A percentile compares a stretch with the other conserved stretches of the same genome.
phyloP scores from a whole-genome alignment of 352 stramenopile genomes.

The Phytophthora pinifolia region DNA sequence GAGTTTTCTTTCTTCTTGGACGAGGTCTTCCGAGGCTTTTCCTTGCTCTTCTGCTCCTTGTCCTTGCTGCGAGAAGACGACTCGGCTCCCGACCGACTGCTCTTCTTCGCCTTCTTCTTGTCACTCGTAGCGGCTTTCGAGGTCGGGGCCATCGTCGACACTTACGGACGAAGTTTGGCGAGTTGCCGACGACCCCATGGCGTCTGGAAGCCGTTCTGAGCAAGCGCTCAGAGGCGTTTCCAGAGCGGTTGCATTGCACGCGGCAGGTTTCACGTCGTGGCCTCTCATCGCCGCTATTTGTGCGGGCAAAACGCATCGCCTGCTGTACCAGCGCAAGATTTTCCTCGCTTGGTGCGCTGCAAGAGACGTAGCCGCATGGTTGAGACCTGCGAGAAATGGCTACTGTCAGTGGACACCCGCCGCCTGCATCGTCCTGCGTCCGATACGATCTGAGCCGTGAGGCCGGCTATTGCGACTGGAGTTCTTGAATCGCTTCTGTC shows the following conservation, averaged over 20 bases:
- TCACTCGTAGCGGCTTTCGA: slow-evolving; percentile 13
- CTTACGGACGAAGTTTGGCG: neutral
- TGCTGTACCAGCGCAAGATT: too few relatives aligned
- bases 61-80: slow-evolving; percentile 22
- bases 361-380: too few relatives aligned
- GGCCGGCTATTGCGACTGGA: neutral
- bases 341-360: too few relatives aligned
- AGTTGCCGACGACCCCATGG: neutral
- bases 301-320: too few relatives aligned
- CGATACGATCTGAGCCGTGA: neutral
- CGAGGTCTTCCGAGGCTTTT: slow-evolving; percentile 34
- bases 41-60: slow-evolving; percentile 36
- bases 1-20: slow-evolving; percentile 13
- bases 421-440: neutral
- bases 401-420: too few relatives aligned
- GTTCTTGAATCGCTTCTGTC: too few relatives aligned
- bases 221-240: neutral
- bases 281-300: too few relatives aligned
- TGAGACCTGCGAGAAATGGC: too few relatives aligned
- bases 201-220: neutral
- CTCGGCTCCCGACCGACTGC: slow-evolving; percentile 12
- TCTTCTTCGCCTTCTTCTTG: slow-evolving; percentile 36
- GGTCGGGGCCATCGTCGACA: slow-evolving; percentile 14
- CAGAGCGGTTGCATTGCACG: neutral
- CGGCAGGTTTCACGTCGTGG: too few relatives aligned